Evolutionary conservation across 2,329 filamentous ascomycete species (phyloP).

Genomic region (Penicillium janthinellum): DNA sequence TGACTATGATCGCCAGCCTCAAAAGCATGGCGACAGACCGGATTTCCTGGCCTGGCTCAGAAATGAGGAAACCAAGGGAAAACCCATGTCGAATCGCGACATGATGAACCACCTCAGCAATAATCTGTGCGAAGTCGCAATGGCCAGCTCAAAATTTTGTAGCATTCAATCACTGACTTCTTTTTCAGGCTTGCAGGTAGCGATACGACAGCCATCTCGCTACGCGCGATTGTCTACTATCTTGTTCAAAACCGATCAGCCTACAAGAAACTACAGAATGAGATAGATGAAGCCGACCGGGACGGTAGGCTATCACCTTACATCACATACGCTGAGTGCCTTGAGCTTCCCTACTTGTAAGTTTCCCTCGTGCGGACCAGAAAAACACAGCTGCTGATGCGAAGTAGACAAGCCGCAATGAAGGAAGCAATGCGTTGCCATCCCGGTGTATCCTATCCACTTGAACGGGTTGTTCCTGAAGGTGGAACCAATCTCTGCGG

Average conservation of each 20-base stretch:
- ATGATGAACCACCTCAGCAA: slow-evolving; percentile 19
- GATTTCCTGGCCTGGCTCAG: slow-evolving; percentile 16
- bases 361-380: background rate
- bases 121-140: slow-evolving; percentile 5
- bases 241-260: slow-evolving; percentile 63
- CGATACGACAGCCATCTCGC: slow-evolving; percentile 75
- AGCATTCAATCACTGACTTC: too few relatives aligned
- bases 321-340: slow-evolving; percentile 68
- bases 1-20: slow-evolving; percentile 71
- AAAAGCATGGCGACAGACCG: slow-evolving; percentile 5
- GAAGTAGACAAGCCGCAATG: slow-evolving; percentile 65
- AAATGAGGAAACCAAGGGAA: slow-evolving; percentile 11
- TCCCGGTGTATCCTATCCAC: slow-evolving; percentile 69
- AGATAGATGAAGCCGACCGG: slow-evolving; percentile 59
- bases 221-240: slow-evolving; percentile 71
- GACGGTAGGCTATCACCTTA: slow-evolving; percentile 51
- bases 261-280: slow-evolving; percentile 45
- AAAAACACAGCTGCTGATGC: background rate
- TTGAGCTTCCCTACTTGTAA: slow-evolving; percentile 68
- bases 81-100: slow-evolving; percentile 15
- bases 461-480: slow-evolving; percentile 74
- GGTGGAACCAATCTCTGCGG: slow-evolving; percentile 49
- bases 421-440: slow-evolving; percentile 78
- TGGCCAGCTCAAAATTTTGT: too few relatives aligned
- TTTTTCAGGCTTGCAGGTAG: slow-evolving; percentile 65